Evolutionary conservation across 345 rosid genomes (phyloP), one percentile per base, ranked within the genome.

Genomic region (Lepidium africanum): DNA sequence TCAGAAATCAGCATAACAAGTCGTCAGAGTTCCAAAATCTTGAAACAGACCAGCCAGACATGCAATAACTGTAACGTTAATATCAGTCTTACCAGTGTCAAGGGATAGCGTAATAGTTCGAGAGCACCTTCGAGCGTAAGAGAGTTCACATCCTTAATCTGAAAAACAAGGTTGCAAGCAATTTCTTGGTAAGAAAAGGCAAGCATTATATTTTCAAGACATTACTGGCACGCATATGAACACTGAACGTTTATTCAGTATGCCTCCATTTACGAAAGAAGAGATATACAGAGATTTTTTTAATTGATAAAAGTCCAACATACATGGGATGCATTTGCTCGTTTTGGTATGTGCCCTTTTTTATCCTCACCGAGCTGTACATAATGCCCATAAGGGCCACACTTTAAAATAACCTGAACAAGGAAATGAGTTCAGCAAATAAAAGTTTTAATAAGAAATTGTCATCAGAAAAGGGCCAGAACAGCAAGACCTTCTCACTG

Each of bases 341-440:
- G 82, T 84, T 91, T 82, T 58, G 97, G 97, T 32, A 72, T 17
- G 69, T 78, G 84, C 41, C 90, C 95, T 33, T 65, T 86, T 73
- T 81, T 89, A 71, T 91, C 91, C 67, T 94, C 97, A 35, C 97
- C 97, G 61, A 94, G 96, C 79, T 94, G 99, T 65, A 94, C 82
- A 66, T 94, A 91, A 78, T 51, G 56, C 75, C 99, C 99, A 65
- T 91, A 94, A 36, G 99, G 99, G 66, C 99, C 99, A 60, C 77
- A 87, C 85, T 89, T 94, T 60, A 94, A 77, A 64, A 94, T 78
- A 81, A 91, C 66, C 99, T 94, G 82, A 43, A 52, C 68, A 67
- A 70, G 48, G 42, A 48, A 41, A 65, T 41, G 27, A 17, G 41
- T 69, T 75, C 49, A 63, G 65, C 12, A 56, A 57, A 57, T 15